Evolutionary conservation across 192 early-diverging fungal genomes (phyloP), one percentile per base, ranked within the genome.

Genomic region (Entomortierella lignicola): DNA sequence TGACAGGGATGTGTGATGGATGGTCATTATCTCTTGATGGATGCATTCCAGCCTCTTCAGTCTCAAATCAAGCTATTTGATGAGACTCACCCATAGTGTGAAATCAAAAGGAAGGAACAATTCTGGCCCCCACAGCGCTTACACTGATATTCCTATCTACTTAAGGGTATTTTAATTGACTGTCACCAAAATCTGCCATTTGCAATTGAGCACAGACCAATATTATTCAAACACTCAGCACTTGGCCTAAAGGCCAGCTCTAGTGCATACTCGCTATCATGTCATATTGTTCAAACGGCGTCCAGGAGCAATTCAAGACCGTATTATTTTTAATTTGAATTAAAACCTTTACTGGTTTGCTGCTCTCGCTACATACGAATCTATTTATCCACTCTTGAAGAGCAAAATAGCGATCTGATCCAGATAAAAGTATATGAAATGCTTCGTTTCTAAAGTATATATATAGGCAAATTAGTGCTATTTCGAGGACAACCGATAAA

Each of bases 371-470:
- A 30, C 52, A 12, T 52, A 7, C 7, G 11, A 4, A 8, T 87
- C 34, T 10, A 37, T 37, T 10, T 87, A 95, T 68, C 92, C 92
- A 41, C 93, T 94, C 89, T 98, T 99, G 92, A 97, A 99, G n/a
- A 98, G 84, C 56, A 99, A 86, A 69, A 98, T 94, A 13, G 97
- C 97, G 44, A 95, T 95, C 75, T 96, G 93, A 58, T 92, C 94
- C 54, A 94, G 88, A 81, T 98, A 98, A 77, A 99, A 98, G 91
- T 98, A 99, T 85, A 99, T 98, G 71, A 99, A 99, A 74, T 97
- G 95, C 86, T 96, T 87, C 52, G 91, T 91, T 83, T 94, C 90
- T 89, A 29, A n/a, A 53, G 23, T 26, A 23, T 21, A 56, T 32
- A 42, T 23, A 27, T 63, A 26, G 23, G 29, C 55, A 29, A 26